phyloP scores from a whole-genome alignment of 768 basidiomycete genomes.

The Pilatotrama ljubarskyi region DNA sequence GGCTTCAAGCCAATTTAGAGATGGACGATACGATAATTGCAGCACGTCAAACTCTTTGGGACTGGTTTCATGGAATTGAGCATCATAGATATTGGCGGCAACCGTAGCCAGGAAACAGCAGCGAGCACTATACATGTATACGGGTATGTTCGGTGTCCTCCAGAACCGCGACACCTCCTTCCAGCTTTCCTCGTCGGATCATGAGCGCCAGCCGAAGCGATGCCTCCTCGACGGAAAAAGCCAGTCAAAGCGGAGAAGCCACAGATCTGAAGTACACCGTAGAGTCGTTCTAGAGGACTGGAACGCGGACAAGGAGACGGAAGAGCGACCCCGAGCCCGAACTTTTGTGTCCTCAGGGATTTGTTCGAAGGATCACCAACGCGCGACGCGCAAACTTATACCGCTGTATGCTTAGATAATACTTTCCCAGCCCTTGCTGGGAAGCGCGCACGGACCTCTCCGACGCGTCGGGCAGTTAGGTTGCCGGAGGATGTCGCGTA shows the following conservation, averaged over 20 bases:
- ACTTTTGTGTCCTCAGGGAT: slow-evolving; percentile 85
- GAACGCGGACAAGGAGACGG: slow-evolving; percentile 94
- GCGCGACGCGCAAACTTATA: slow-evolving; percentile 26
- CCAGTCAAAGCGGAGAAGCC: slow-evolving; percentile 45
- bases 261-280: slow-evolving; percentile 32
- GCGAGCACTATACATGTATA: neutral
- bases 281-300: slow-evolving; percentile 75
- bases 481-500: neutral
- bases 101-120: too few species aligned
- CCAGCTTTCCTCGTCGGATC: slow-evolving; percentile 43
- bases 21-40: too few species aligned
- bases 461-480: slow-evolving; percentile 2
- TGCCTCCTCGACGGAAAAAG: slow-evolving; percentile 55
- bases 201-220: slow-evolving; percentile 75
- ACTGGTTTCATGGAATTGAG: too few species aligned
- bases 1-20: too few species aligned
- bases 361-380: slow-evolving; percentile 54
- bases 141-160: slow-evolving; percentile 38
- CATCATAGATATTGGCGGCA: too few species aligned
- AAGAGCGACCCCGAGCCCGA: slow-evolving; percentile 82
- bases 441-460: slow-evolving; percentile 8
- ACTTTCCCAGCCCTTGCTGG: slow-evolving; percentile 36
- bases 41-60: too few species aligned
- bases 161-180: slow-evolving; percentile 35
- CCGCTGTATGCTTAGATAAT: slow-evolving; percentile 43